phyloP scores from a whole-genome alignment of 164 flowering plant species.

The Vitis rotundifolia region DNA sequence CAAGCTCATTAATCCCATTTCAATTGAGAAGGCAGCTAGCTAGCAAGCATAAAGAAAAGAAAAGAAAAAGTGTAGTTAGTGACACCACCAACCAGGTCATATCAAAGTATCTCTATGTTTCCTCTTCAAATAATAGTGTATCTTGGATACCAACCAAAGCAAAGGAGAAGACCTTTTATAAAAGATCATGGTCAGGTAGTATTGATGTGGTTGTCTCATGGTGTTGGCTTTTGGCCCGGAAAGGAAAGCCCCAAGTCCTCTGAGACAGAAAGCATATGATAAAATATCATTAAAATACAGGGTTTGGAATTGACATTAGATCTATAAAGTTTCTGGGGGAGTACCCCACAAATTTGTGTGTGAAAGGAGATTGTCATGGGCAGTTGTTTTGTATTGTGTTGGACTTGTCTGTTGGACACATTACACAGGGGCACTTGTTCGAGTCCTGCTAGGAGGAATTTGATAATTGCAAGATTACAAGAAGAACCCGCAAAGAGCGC shows the following conservation, averaged over 20 bases:
- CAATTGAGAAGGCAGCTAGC: no score
- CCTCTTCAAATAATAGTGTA: neutral
- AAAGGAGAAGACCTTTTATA: neutral
- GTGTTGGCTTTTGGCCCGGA: slow-evolving; percentile 34
- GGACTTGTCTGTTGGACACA: slow-evolving; percentile 46
- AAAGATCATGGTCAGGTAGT: slow-evolving; percentile 13
- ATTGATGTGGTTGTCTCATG: slow-evolving; percentile 24
- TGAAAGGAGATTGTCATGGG: slow-evolving; percentile 6
- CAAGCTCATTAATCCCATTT: no score
- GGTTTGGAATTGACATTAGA: slow-evolving; percentile 29
- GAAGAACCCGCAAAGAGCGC: slow-evolving; percentile 18
- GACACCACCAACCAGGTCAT: slow-evolving; percentile 2
- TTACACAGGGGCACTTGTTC: slow-evolving; percentile 13
- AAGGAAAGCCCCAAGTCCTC: slow-evolving; percentile 26
- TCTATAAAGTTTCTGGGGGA: neutral
- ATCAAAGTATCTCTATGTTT: slow-evolving; percentile 4
- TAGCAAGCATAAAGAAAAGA: no score
- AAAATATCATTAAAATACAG: slow-evolving; percentile 7
- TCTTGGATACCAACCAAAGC: slow-evolving; percentile 9
- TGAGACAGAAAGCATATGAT: slow-evolving; percentile 25
- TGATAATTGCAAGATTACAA: slow-evolving; percentile 49
- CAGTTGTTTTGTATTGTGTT: slow-evolving; percentile 41
- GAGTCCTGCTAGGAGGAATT: slow-evolving; percentile 24
- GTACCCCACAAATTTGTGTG: slow-evolving; percentile 4
- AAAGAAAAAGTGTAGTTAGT: no score